Evolutionary conservation across 331 rosid genomes (phyloP).

Genomic region (Cucumis variabilis): DNA sequence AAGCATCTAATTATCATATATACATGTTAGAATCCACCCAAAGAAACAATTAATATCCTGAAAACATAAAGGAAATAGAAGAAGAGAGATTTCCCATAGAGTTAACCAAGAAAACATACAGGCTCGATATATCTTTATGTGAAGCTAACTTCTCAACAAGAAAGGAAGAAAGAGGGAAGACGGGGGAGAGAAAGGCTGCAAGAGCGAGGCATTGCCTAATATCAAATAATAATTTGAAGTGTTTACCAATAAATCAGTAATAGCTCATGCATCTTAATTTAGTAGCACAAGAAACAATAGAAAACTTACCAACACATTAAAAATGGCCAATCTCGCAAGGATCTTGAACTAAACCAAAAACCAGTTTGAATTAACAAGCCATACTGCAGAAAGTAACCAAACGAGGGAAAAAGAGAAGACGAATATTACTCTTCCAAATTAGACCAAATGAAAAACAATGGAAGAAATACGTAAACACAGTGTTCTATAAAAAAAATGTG

Average conservation of each 20-base stretch:
- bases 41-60: background rate
- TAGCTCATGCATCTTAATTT: background rate
- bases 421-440: constrained; percentile 24
- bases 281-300: constrained; percentile 15
- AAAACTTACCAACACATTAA: constrained; percentile 87
- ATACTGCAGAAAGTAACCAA: constrained; percentile 61
- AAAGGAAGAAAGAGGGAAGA: constrained; percentile 79
- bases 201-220: constrained; percentile 29
- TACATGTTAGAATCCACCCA: background rate
- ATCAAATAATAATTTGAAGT: constrained; percentile 28
- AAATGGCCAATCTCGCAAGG: constrained; percentile 96
- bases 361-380: constrained; percentile 88
- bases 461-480: background rate
- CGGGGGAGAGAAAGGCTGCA: constrained; percentile 87
- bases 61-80: constrained; percentile 32
- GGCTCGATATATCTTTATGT: constrained; percentile 61
- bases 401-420: constrained; percentile 16
- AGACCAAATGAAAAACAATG: background rate
- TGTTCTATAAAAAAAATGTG: too few relatives aligned
- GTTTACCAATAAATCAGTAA: background rate
- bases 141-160: constrained; percentile 69
- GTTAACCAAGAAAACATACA: constrained; percentile 54
- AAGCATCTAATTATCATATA: background rate
- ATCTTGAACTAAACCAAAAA: constrained; percentile 90
- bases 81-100: constrained; percentile 1